Conservation (phyloP, 371 early-diverging fungal genomes). For the Basidiobolus meristosporus region DNA sequence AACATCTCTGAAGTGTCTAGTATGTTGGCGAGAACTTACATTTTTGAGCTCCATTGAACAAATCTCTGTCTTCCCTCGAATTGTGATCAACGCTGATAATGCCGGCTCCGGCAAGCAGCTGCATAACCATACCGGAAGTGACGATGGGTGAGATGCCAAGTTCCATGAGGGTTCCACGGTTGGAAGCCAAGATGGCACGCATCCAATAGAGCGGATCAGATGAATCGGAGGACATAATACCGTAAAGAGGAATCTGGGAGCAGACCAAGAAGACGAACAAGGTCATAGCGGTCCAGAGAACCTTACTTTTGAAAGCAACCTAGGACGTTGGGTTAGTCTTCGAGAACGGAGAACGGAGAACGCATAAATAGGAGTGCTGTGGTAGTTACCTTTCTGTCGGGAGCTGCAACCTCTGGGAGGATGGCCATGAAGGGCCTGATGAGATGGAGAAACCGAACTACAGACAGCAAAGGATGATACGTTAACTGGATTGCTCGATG, state of each 20-base stretch:
- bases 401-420: constrained; percentile 94
- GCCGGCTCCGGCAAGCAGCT: constrained; percentile 90
- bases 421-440: constrained; percentile 97
- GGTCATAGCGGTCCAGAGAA: constrained; percentile 97
- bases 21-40: constrained; percentile 23
- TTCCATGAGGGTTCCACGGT: constrained; percentile 99
- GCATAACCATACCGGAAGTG: constrained; percentile 99
- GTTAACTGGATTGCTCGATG: too few species aligned
- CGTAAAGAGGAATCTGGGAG: constrained; percentile 99
- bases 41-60: constrained; percentile 97
- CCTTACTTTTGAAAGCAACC: constrained; percentile 94
- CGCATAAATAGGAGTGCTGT: neutral
- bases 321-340: constrained; percentile 7
- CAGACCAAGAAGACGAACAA: constrained; percentile 96
- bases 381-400: constrained; percentile 75
- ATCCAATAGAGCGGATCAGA: constrained; percentile 99
- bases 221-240: constrained; percentile 95
- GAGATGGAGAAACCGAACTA: constrained; percentile 81
- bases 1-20: constrained; percentile 2
- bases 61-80: constrained; percentile 95
- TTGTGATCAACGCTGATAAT: constrained; percentile 96
- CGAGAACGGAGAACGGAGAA: neutral
- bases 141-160: constrained; percentile 98
- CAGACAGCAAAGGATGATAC: neutral
- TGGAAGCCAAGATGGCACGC: constrained; percentile 98